Base-by-base conservation (phyloP, 1,284 basidiomycete genomes). In the Tilletia walkeri region DNA sequence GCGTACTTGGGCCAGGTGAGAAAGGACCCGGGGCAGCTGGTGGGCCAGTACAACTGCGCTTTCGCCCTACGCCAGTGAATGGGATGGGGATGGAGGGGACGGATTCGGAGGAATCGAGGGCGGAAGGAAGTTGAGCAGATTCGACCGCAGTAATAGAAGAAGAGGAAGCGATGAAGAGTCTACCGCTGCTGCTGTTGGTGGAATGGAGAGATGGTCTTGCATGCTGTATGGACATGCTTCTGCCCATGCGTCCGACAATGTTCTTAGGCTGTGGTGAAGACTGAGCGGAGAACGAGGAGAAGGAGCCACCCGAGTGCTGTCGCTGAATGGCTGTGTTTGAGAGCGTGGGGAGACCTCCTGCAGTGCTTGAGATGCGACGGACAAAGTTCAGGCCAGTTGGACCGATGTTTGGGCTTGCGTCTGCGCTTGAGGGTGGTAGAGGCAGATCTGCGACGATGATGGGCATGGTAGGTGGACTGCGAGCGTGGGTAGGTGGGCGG, bases 361-460 rank as follows among this genome's bases (percentile, higher is more conserved):
- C 56, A 2, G 56, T 61, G 24, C 56, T 61, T n/a, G 56, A 61
- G 56, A n/a, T 61, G 56, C 56, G 56, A 9, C 56, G 20, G 6
- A 30, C 56, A 34, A 61, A 61, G 36, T 9, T 61, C 4, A 61
- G 56, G n/a, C 56, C 56, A 9, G 20, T 61, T 16, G 56, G 56
- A 18, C 14, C 20, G 9, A 61, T 10, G 24, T 30, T 38, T 24
- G 56, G 56, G 36, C 56, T 61, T 7, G 50, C 6, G 16, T 34
- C 56, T 34, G 56, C 24, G 10, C 18, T 30, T 30, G 56, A 61
- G 7, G 36, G 24, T 38, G 50, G 50, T 10, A 30, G 9, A n/a
- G 56, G 56, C 10, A 61, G n/a, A 30, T 61, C 56, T 14, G 56
- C 24, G 36, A 61, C 56, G 7, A 61, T 61, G 56, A 61, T 61